These are phyloP conservation scores for Termitomyces sp. DNA, from an alignment of 768 basidiomycete species.

Conservation along the genomic window DNA sequence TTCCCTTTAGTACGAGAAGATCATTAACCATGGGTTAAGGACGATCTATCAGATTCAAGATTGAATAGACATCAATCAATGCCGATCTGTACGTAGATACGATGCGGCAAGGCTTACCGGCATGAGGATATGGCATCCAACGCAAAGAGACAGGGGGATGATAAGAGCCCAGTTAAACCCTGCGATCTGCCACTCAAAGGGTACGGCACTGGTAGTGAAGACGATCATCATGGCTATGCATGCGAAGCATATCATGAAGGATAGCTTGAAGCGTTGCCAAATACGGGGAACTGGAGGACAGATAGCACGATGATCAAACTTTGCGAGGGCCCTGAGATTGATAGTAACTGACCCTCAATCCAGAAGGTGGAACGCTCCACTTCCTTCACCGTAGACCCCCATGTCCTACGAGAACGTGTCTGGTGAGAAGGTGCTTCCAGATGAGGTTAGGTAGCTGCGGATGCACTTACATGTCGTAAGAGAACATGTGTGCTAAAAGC, in stretches of 20 bases:
- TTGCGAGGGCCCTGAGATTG: background rate
- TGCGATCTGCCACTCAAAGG: conserved; percentile 60
- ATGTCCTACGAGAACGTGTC: conserved; percentile 30
- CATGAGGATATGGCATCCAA: conserved; percentile 64
- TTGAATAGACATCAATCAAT: background rate
- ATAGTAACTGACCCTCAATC: conserved; percentile 48
- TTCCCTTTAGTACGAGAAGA: conserved; percentile 52
- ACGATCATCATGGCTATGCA: conserved; percentile 58
- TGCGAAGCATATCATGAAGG: conserved; percentile 56
- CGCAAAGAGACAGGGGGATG: conserved; percentile 64
- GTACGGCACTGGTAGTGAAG: conserved; percentile 49
- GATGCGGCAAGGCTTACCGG: conserved; percentile 44
- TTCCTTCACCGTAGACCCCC: conserved; percentile 66
- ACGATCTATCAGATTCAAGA: conserved; percentile 42
- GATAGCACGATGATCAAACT: background rate
- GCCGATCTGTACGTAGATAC: background rate
- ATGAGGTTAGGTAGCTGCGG: background rate
- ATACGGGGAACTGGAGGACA: conserved; percentile 60
- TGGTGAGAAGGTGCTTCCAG: background rate
- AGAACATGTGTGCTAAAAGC: conserved; percentile 63
- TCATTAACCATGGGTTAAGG: conserved; percentile 84
- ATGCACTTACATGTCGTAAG: conserved; percentile 45
- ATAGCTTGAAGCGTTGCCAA: conserved; percentile 73
- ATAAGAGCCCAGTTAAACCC: conserved; percentile 65
- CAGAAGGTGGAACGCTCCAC: conserved; percentile 87